These are phyloP conservation scores for Lactarius psammicola DNA, from an alignment of 768 basidiomycete species.

Conservation along the genomic window DNA sequence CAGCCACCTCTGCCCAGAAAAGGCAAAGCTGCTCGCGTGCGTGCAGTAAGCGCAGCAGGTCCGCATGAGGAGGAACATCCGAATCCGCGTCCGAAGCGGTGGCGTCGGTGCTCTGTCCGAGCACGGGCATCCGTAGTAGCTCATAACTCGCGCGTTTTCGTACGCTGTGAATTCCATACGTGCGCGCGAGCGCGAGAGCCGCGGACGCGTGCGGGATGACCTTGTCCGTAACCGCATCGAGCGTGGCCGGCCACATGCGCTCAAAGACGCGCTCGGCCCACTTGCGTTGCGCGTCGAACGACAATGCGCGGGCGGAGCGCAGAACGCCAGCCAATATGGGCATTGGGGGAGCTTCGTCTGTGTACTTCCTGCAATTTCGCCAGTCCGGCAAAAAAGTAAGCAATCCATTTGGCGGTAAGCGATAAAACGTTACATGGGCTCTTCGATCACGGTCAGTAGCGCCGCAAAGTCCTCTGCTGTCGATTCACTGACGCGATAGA, in stretches of 20 bases:
- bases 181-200: slow-evolving; percentile 37
- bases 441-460: slow-evolving; percentile 37
- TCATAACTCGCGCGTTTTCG: slow-evolving; percentile 44
- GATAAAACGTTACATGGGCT: slow-evolving; percentile 36
- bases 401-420: not conserved
- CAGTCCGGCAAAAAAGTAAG: not conserved
- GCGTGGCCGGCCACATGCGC: slow-evolving; percentile 35
- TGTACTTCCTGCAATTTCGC: slow-evolving; percentile 35
- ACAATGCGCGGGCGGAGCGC: slow-evolving; percentile 38
- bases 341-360: slow-evolving; percentile 34
- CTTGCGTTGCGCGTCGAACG: slow-evolving; percentile 34
- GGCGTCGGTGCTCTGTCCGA: slow-evolving; percentile 35
- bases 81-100: too few species aligned
- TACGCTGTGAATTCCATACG: slow-evolving; percentile 33
- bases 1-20: slow-evolving; percentile 30
- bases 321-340: slow-evolving; percentile 36
- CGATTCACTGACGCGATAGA: slow-evolving; percentile 32
- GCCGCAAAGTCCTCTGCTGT: slow-evolving; percentile 37
- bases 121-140: slow-evolving; percentile 36
- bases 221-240: slow-evolving; percentile 29
- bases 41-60: slow-evolving; percentile 31
- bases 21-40: slow-evolving; percentile 30
- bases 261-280: slow-evolving; percentile 36
- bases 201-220: slow-evolving; percentile 33
- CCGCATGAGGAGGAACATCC: slow-evolving; percentile 20